Percentiles rank a stretch among this genome's conserved stretches.
Conservation (phyloP, 179 eudicot genomes). For the Silene vulgaris region DNA sequence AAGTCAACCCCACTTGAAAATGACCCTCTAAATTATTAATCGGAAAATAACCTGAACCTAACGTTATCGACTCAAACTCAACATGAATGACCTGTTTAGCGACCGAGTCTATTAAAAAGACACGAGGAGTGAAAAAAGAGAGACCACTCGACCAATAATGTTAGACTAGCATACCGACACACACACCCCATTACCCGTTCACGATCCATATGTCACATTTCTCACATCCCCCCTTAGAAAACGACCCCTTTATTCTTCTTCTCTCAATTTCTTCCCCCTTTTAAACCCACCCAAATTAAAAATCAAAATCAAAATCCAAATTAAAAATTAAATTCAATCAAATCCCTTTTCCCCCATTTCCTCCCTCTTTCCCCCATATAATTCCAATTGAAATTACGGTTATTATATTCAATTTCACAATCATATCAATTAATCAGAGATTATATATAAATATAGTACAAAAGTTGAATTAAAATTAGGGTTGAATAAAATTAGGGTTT, state of each 20-base stretch:
- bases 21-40: too few species aligned
- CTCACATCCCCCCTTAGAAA: neutral
- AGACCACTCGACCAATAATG: conserved; percentile 9
- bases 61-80: too few species aligned
- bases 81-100: too few species aligned
- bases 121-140: too few species aligned
- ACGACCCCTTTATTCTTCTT: neutral
- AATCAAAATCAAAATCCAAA: neutral
- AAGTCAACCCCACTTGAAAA: too few species aligned
- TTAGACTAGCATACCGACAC: conserved; percentile 10
- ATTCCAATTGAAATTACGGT: neutral
- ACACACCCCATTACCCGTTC: conserved; percentile 4
- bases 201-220: neutral
- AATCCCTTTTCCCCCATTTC: neutral
- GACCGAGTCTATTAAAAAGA: too few species aligned
- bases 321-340: neutral
- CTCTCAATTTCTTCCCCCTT: too few species aligned
- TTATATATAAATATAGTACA: too few species aligned
- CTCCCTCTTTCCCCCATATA: conserved; percentile 1
- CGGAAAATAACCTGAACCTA: too few species aligned
- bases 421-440: neutral
- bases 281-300: too few species aligned
- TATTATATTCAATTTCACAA: neutral
- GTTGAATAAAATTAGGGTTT: neutral
- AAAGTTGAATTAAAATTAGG: neutral